Base-by-base conservation (phyloP, 2,329 filamentous ascomycete genomes). In the Aspergillus sojae region DNA sequence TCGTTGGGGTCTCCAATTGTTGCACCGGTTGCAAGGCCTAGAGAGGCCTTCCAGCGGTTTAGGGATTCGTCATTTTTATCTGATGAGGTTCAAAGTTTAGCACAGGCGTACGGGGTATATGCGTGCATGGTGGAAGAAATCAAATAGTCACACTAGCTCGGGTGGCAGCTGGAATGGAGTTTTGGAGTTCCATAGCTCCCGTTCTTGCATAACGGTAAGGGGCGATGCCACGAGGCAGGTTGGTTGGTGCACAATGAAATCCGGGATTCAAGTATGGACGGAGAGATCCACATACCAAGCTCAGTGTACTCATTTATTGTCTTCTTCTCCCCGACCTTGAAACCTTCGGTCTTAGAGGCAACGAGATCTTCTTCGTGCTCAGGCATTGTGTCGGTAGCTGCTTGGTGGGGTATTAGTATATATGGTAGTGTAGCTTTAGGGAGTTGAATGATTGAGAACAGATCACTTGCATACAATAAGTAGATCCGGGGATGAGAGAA, bases 281-380 rank as follows among this genome's bases (percentile, higher is more conserved):
- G 43, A 41, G 39, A 41, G 43, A 36, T 23, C 55, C 50, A 71
- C 91, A 76, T 84, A 96, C 93, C 95, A 82, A 99, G 91, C 79
- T 97, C 86, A 77, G 94, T 87, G 82, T 97, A 97, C 81, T 97
- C 92, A 68, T 94, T 92, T 76, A 99, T 86, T 72, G 92, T 96
- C 88, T 98, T 97, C 90, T 97, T 97, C 88, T 97, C 93, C 71
- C 93, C 94, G 77, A 97, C 91, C 88, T 96, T 97, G 90, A 97
- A 98, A 78, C 94, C 94, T 82, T 94, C 90, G 70, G 94, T 97
- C 83, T 90, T 87, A 83, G 95, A 91, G 68, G 93, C 90, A 80
- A 91, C 85, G 71, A 94, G 88, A 75, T 98, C 94, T 66, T 97
- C 93, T 14, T 92, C 86, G 69, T 89, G 84, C 75, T 88, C 86